phyloP scores from a whole-genome alignment of 352 stramenopile genomes.

The Globisporangium echinulatum region DNA sequence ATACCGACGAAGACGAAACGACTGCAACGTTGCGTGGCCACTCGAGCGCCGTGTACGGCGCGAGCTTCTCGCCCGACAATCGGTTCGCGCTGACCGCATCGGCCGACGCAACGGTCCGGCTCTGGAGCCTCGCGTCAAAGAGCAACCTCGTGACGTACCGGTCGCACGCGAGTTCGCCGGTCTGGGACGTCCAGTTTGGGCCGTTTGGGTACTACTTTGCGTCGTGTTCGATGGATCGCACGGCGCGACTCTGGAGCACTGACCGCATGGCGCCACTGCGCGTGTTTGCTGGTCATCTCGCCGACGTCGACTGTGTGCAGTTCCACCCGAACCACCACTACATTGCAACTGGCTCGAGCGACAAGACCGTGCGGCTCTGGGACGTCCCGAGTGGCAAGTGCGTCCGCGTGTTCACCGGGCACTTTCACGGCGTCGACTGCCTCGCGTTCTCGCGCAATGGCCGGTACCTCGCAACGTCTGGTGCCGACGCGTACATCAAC shows the following conservation, averaged over 20 bases:
- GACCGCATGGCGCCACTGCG: constrained; percentile 88
- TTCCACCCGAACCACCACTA: constrained; percentile 97
- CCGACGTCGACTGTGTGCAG: constrained; percentile 86
- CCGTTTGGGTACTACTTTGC: constrained; percentile 94
- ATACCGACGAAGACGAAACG: constrained; percentile 66
- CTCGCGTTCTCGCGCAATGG: constrained; percentile 89
- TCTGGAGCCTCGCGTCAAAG: constrained; percentile 83
- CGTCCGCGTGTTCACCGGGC: constrained; percentile 89
- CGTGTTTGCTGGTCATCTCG: constrained; percentile 92
- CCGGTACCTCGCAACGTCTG: constrained; percentile 80
- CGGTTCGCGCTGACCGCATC: constrained; percentile 79
- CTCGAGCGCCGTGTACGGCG: constrained; percentile 77
- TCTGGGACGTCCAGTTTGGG: constrained; percentile 91
- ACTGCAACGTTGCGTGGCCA: constrained; percentile 68
- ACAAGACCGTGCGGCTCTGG: constrained; percentile 93
- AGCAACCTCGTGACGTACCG: constrained; percentile 76
- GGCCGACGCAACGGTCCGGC: constrained; percentile 68
- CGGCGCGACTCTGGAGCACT: constrained; percentile 90
- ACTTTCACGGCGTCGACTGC: constrained; percentile 82
- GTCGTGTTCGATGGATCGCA: constrained; percentile 91
- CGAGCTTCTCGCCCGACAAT: constrained; percentile 82
- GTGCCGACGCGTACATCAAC: constrained; percentile 88
- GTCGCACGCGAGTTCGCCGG: constrained; percentile 61
- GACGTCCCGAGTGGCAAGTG: constrained; percentile 91
- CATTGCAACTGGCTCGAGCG: constrained; percentile 89